phyloP scores from a whole-genome alignment of 805 yeast species.

The Saccharomycopsis selenospora region DNA sequence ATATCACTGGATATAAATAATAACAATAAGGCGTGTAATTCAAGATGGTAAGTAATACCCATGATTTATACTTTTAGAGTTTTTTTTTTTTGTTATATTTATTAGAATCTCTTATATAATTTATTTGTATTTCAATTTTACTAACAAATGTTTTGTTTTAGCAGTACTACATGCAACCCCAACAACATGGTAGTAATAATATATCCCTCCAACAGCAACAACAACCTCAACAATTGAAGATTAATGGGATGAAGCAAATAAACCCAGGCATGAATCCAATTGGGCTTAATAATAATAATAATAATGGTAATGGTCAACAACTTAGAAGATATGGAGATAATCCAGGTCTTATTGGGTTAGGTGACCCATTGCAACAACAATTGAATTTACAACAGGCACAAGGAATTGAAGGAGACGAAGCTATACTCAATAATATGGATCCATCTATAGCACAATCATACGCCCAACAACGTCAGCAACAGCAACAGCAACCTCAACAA shows the following conservation, averaged over 20 bases:
- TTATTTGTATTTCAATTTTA: neutral
- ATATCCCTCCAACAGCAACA: slow-evolving; percentile 18
- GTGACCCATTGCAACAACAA: slow-evolving; percentile 21
- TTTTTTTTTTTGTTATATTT: neutral
- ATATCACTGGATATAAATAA: too few relatives aligned
- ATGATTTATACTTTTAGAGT: too few relatives aligned
- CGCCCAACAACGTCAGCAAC: slow-evolving; percentile 17
- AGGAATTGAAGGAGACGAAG: neutral
- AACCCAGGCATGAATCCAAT: slow-evolving; percentile 21
- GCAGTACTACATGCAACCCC: slow-evolving; percentile 9
- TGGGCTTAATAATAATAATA: neutral
- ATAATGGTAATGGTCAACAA: slow-evolving; percentile 23
- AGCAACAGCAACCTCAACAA: slow-evolving; percentile 21
- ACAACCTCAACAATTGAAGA: slow-evolving; percentile 22
- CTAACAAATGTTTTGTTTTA: neutral
- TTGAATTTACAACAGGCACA: slow-evolving; percentile 7
- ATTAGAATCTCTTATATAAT: neutral
- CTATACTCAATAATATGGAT: neutral
- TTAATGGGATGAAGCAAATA: slow-evolving; percentile 19
- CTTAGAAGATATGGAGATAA: neutral
- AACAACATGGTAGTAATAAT: slow-evolving; percentile 11
- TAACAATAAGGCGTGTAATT: too few relatives aligned
- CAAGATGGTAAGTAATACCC: too few relatives aligned
- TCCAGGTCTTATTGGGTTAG: slow-evolving; percentile 26
- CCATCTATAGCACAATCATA: neutral